Evolutionary conservation across 148 eudicot species (phyloP).

Genomic region (Arbutus unedo): DNA sequence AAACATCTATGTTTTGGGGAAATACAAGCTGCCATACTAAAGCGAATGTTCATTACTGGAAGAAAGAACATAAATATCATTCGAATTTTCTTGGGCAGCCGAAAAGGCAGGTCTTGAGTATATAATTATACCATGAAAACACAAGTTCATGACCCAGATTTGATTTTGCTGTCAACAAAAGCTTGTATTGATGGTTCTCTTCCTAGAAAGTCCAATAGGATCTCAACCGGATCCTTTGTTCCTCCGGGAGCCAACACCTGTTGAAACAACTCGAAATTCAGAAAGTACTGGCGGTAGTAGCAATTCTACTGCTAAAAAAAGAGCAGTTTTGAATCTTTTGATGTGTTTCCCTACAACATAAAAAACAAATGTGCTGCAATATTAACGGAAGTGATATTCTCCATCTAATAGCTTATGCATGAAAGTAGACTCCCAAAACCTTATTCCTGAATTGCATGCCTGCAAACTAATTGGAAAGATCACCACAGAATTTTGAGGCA

Average conservation of each 20-base stretch:
- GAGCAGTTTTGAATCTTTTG: neutral
- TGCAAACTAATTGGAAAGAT: constrained; percentile 59
- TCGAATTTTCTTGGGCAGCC: no score
- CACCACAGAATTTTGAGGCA: constrained; percentile 67
- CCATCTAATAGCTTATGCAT: neutral
- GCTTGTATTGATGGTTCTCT: constrained; percentile 87
- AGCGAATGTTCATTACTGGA: no score
- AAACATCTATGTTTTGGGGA: no score
- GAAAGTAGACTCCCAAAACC: constrained; percentile 37
- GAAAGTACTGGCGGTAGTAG: neutral
- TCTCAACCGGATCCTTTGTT: constrained; percentile 73
- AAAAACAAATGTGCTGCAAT: neutral
- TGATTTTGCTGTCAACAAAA: constrained; percentile 54
- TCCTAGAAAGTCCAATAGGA: constrained; percentile 75
- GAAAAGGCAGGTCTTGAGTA: no score
- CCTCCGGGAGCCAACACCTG: constrained; percentile 98
- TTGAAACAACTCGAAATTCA: constrained; percentile 4
- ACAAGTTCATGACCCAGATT: constrained; percentile 24
- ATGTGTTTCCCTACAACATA: neutral
- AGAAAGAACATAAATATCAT: no score
- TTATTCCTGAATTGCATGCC: constrained; percentile 91
- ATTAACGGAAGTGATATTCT: neutral
- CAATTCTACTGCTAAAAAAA: neutral
- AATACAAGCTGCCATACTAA: no score
- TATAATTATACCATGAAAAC: no score